Percentiles rank a stretch among this genome's conserved stretches.
Conservation (phyloP, 1,284 basidiomycete species). For the Agroathelia rolfsii region DNA sequence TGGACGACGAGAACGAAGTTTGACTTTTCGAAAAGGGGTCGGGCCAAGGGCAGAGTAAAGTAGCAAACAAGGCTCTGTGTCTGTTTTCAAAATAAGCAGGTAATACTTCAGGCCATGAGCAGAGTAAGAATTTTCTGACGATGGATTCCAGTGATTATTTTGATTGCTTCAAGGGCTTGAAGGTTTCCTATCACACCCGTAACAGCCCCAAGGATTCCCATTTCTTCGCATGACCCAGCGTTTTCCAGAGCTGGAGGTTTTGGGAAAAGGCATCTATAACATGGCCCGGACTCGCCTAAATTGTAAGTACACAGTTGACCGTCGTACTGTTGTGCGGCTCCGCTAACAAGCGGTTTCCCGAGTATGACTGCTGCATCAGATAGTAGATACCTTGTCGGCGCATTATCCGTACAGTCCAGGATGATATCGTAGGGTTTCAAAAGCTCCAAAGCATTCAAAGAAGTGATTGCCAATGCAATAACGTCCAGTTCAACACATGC, state of each 20-base stretch:
- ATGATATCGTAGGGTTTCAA: slow-evolving; percentile 66
- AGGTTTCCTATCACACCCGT: slow-evolving; percentile 88
- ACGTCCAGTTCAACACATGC: slow-evolving; percentile 49
- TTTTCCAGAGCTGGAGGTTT: slow-evolving; percentile 53
- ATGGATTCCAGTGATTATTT: slow-evolving; percentile 64
- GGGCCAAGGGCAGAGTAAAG: slow-evolving; percentile 64
- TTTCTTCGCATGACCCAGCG: slow-evolving; percentile 78
- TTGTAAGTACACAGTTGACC: slow-evolving; percentile 87
- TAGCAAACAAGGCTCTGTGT: slow-evolving; percentile 51
- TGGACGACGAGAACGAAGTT: slow-evolving; percentile 57
- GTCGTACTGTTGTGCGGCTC: slow-evolving; percentile 86
- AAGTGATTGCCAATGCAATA: slow-evolving; percentile 40
- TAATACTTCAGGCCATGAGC: slow-evolving; percentile 6
- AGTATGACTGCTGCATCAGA: slow-evolving; percentile 82
- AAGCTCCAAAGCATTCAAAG: slow-evolving; percentile 53
- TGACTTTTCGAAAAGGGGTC: slow-evolving; percentile 76
- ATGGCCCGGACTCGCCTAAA: slow-evolving; percentile 62
- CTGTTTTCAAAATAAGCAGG: slow-evolving; percentile 22
- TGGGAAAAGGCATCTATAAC: slow-evolving; percentile 93
- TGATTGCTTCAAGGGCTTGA: slow-evolving; percentile 88
- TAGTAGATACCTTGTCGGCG: slow-evolving; percentile 85
- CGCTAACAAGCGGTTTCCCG: slow-evolving; percentile 76
- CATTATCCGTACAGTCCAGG: slow-evolving; percentile 94
- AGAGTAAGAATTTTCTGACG: slow-evolving; percentile 35
- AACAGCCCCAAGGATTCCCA: slow-evolving; percentile 84